phyloP scores from a whole-genome alignment of 768 basidiomycete genomes.

The Leccinum obscurum region DNA sequence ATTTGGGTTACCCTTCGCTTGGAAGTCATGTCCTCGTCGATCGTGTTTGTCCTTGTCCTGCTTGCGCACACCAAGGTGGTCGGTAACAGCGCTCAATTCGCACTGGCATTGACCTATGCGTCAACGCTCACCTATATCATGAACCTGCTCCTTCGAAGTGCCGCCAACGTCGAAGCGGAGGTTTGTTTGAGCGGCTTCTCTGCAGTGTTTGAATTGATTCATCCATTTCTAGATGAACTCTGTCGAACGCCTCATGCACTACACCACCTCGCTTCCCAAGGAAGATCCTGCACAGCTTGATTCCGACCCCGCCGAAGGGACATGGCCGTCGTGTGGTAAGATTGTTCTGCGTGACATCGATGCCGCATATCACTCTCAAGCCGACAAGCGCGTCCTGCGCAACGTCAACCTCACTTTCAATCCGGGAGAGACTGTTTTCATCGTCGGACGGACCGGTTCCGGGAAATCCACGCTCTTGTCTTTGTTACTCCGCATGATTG shows the following conservation, averaged over 20 bases:
- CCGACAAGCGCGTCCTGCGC: constrained; percentile 56
- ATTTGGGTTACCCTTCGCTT: constrained; percentile 35
- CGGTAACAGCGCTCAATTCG: constrained; percentile 25
- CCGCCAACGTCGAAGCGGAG: constrained; percentile 30
- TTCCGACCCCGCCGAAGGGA: constrained; percentile 22
- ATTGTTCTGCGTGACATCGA: constrained; percentile 59
- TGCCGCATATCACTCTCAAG: constrained; percentile 73
- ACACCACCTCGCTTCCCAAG: constrained; percentile 24
- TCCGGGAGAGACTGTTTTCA: constrained; percentile 69
- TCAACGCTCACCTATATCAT: constrained; percentile 28
- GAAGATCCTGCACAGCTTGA: constrained; percentile 23
- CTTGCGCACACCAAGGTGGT: constrained; percentile 29
- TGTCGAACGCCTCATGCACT: constrained; percentile 31
- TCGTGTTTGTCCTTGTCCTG: constrained; percentile 27
- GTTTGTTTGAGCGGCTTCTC: constrained; percentile 3
- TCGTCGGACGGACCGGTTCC: constrained; percentile 76
- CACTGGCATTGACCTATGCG: constrained; percentile 31
- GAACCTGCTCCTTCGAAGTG: constrained; percentile 30
- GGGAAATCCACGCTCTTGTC: constrained; percentile 73
- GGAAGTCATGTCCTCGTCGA: constrained; percentile 29
- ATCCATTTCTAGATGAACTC: constrained; percentile 24
- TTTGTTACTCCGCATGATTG: constrained; percentile 77
- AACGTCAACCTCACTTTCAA: constrained; percentile 67
- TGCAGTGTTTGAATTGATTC: background rate
- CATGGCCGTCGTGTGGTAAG: constrained; percentile 51